These are phyloP conservation scores for Heritiera littoralis DNA, from an alignment of 345 rosid species.

Conservation along the genomic window DNA sequence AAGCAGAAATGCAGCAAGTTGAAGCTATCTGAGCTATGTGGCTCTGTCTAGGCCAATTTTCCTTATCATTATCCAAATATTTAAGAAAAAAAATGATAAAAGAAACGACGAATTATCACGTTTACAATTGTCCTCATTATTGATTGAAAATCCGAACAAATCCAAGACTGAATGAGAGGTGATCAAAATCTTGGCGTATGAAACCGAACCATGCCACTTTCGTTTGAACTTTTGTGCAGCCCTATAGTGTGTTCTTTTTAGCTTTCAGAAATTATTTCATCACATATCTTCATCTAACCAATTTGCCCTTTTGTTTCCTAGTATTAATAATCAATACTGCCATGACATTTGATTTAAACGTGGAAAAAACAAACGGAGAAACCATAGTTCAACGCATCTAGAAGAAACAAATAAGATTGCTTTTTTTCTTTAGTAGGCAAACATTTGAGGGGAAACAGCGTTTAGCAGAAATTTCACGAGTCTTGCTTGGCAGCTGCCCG, in stretches of 20 bases:
- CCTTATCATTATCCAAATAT: background rate
- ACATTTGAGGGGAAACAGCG: background rate
- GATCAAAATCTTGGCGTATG: background rate
- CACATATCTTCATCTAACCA: background rate
- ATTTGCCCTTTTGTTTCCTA: background rate
- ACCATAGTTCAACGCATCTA: background rate
- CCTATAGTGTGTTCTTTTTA: background rate
- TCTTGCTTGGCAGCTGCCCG: background rate
- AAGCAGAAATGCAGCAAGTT: background rate
- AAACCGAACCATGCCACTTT: conserved; percentile 5
- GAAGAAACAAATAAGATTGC: too few relatives aligned
- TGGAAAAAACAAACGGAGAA: background rate
- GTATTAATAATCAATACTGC: background rate
- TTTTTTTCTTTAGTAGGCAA: background rate
- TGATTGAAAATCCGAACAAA: background rate
- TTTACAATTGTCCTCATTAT: background rate
- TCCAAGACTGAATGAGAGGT: background rate
- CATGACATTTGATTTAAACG: background rate
- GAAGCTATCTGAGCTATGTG: background rate
- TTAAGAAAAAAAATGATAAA: background rate
- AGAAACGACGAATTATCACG: background rate
- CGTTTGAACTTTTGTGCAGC: background rate
- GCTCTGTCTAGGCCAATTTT: background rate
- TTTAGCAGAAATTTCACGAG: background rate
- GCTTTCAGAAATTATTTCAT: background rate